Base-by-base conservation (phyloP, 441 rosid genomes). In the Capsella rubella region DNA sequence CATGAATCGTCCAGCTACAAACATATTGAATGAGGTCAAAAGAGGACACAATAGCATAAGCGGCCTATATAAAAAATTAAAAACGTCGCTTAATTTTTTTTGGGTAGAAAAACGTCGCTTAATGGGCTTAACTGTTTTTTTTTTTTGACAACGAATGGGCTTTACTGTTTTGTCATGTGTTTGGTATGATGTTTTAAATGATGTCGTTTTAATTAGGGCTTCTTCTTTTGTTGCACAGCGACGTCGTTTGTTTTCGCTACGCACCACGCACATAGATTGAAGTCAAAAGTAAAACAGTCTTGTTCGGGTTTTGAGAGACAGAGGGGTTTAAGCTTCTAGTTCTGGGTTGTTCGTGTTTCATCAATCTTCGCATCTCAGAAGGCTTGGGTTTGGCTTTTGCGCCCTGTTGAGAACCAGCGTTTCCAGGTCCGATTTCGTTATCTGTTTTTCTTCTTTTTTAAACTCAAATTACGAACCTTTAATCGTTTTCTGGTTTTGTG, bases 251-350 rank as follows among this genome's bases (percentile, higher is more conserved):
- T 3, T 11, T 37, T 58, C 14, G 46, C 18, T 3, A 21, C 25
- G 25, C 25, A 15, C 40, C 25, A 15, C 40, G 18, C 54, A 29
- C 29, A 15, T 49, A 18, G 45, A 2, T 32, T 4, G 39, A 28
- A 43, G 27, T 28, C n/a, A 7, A 7, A 21, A 21, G 25, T 21
- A 21, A 21, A 46, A 46, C 42, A 31, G 13, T 46, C 53, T 49
- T 49, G 52, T 49, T 51, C 31, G n/a, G n/a, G 29, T 25, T 51
- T 51, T 11, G 8, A 51, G 31, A 69, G 28, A 59, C 58, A 70
- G 14, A 69, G 49, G 49, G 32, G 29, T 70, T 67, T 13, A 21
- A 34, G 31, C 49, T 53, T 64, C 55, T 21, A n/a, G 55, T 53
- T 64, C 55, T 21, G n/a, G 31, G 14, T 40, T 43, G 29, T 25